Conservation (phyloP, 2,329 filamentous ascomycete genomes). For the Elsinoe ampelina region DNA sequence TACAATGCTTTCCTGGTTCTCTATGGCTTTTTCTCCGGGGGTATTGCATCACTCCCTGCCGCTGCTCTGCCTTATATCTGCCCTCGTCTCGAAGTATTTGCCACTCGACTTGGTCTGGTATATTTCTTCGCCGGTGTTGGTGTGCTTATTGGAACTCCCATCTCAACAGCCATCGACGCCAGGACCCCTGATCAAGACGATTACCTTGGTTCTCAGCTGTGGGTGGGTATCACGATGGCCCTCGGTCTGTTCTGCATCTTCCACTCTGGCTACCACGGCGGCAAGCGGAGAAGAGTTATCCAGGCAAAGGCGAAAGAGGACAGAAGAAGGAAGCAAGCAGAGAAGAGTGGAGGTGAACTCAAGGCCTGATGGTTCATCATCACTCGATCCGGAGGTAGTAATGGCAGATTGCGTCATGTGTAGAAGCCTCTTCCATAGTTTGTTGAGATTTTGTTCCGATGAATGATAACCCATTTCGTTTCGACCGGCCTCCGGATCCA, state of each 20-base stretch:
- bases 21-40: slow-evolving; percentile 29
- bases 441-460: neutral
- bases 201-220: slow-evolving; percentile 1
- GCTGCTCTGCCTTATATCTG: slow-evolving; percentile 27
- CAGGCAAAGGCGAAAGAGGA: slow-evolving; percentile 1
- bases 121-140: slow-evolving; percentile 27
- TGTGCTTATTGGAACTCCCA: slow-evolving; percentile 27
- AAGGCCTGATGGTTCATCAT: slow-evolving; percentile 2
- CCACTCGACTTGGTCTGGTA: slow-evolving; percentile 27
- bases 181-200: slow-evolving; percentile 1
- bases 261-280: neutral
- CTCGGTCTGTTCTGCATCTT: slow-evolving; percentile 2
- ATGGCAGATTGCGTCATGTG: neutral
- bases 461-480: neutral
- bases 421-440: neutral
- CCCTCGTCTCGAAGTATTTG: slow-evolving; percentile 25
- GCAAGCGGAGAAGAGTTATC: slow-evolving; percentile 5
- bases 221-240: slow-evolving; percentile 6
- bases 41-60: slow-evolving; percentile 26
- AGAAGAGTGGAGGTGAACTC: neutral
- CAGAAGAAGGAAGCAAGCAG: neutral
- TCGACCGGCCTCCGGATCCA: neutral
- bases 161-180: slow-evolving; percentile 21
- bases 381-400: neutral
- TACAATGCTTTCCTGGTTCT: slow-evolving; percentile 24